These are phyloP conservation scores for Gomphus bonarii DNA, from an alignment of 1,284 basidiomycete genomes.

Conservation along the genomic window DNA sequence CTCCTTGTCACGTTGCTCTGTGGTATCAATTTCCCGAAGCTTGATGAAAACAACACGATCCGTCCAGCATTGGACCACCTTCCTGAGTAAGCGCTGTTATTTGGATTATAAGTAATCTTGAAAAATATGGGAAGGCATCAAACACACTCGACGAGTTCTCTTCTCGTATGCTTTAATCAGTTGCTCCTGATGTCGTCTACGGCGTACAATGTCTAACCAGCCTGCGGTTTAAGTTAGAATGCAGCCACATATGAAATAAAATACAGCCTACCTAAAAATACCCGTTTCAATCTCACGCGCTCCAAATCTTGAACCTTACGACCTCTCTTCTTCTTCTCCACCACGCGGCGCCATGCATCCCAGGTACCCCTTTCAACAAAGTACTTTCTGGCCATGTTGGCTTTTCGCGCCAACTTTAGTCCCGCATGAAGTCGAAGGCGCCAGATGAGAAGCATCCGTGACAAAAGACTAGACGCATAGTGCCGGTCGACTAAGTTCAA, in stretches of 20 bases:
- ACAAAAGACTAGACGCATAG: slow-evolving; percentile 23
- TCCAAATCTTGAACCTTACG: slow-evolving; percentile 37
- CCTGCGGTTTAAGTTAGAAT: not conserved
- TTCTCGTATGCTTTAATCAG: slow-evolving; percentile 20
- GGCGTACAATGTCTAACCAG: slow-evolving; percentile 17
- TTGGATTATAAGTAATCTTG: not conserved
- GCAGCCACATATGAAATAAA: not conserved
- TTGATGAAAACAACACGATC: slow-evolving; percentile 63
- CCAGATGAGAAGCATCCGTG: slow-evolving; percentile 45
- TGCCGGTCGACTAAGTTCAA: slow-evolving; percentile 9
- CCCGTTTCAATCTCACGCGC: slow-evolving; percentile 25
- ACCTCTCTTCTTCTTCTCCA: slow-evolving; percentile 39
- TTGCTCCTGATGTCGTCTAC: slow-evolving; percentile 30
- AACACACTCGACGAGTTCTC: not conserved
- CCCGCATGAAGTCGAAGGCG: slow-evolving; percentile 42
- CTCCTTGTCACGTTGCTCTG: slow-evolving; percentile 36
- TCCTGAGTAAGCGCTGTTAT: slow-evolving; percentile 40
- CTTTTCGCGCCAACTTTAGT: slow-evolving; percentile 44
- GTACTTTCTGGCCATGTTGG: slow-evolving; percentile 44
- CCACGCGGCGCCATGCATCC: slow-evolving; percentile 39
- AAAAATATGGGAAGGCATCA: not conserved
- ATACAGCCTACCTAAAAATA: slow-evolving; percentile 36
- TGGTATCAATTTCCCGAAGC: slow-evolving; percentile 53
- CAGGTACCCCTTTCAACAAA: slow-evolving; percentile 42
- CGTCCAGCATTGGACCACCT: slow-evolving; percentile 49